phyloP scores from a whole-genome alignment of 768 basidiomycete genomes.

The Xerocomellus intermedius region DNA sequence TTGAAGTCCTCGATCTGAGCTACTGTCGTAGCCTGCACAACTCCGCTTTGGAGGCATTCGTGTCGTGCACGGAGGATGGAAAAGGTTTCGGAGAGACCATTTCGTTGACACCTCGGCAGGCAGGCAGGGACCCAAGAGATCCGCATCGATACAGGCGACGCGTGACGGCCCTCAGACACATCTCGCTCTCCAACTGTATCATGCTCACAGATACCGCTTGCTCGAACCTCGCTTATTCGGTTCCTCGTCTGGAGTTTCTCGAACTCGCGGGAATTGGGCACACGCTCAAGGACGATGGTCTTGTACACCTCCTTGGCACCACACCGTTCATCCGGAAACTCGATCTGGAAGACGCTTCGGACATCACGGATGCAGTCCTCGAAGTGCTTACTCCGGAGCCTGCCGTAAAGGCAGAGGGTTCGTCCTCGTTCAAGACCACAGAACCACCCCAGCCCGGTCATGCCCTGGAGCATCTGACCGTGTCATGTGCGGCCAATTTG shows the following conservation, averaged over 20 bases:
- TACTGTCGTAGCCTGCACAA: constrained; percentile 71
- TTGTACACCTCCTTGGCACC: constrained; percentile 65
- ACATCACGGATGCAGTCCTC: constrained; percentile 74
- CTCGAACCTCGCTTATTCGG: constrained; percentile 63
- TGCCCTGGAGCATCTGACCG: constrained; percentile 64
- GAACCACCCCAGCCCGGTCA: constrained; percentile 53
- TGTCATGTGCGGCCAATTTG: constrained; percentile 67
- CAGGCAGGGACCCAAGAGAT: constrained; percentile 59
- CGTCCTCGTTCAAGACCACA: constrained; percentile 9
- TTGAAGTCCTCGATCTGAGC: constrained; percentile 81
- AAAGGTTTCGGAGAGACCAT: constrained; percentile 39
- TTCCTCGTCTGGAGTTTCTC: constrained; percentile 72
- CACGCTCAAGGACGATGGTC: constrained; percentile 69
- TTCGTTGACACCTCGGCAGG: constrained; percentile 57
- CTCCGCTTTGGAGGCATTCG: constrained; percentile 70
- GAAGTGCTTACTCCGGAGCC: constrained; percentile 54
- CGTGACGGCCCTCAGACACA: constrained; percentile 67
- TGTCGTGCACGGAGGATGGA: constrained; percentile 45
- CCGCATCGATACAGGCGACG: constrained; percentile 50
- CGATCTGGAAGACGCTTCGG: constrained; percentile 82
- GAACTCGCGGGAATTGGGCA: constrained; percentile 77
- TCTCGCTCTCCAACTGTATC: constrained; percentile 68
- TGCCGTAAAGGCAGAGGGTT: constrained; percentile 1
- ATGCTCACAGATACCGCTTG: constrained; percentile 76
- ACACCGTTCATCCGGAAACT: constrained; percentile 70